Evolutionary conservation across 2,329 filamentous ascomycete genomes (phyloP), one percentile per base, ranked within the genome.

Genomic region (Eutypella sp.): DNA sequence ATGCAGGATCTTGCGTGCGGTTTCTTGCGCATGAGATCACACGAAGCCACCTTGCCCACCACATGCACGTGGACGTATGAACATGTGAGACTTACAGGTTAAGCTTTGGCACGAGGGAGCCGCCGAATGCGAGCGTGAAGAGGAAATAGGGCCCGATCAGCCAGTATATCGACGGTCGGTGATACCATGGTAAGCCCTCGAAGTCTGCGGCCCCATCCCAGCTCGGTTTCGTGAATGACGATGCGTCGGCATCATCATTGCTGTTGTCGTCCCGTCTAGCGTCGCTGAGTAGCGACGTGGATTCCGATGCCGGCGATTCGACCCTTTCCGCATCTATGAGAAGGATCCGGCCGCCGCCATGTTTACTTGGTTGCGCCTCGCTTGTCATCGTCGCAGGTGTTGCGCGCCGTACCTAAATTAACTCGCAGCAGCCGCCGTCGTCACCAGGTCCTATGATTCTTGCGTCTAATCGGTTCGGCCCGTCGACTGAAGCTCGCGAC

Each of bases 51-150:
- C n/a, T n/a, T n/a, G n/a, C n/a, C n/a, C n/a, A n/a, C n/a, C n/a
- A n/a, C n/a, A n/a, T n/a, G n/a, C n/a, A n/a, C n/a, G n/a, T n/a
- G n/a, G n/a, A n/a, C n/a, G n/a, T n/a, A n/a, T n/a, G n/a, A n/a
- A n/a, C n/a, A n/a, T n/a, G 36, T 20, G 6, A 42, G 44, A 57
- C 76, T 64, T 67, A 81, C 67, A 96, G 70, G 60, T 96, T 95
- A 51, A 96, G 75, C 64, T 87, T 93, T 9, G 92, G 91, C 8
- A 96, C 88, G 7, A 93, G 73, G 6, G 88, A 79, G 46, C 89
- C 89, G 25, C 92, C 93, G 65, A 93, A 92, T 0, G 91, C 90
- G 44, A 95, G 72, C 0, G 89, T 89, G 61, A 89, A 92, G 38
- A 96, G 67, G 46, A 87, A 75, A 66, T 91, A 93, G 1, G 90